Conservation (phyloP, 2,329 filamentous ascomycete species). For the Akanthomyces lecanii region DNA sequence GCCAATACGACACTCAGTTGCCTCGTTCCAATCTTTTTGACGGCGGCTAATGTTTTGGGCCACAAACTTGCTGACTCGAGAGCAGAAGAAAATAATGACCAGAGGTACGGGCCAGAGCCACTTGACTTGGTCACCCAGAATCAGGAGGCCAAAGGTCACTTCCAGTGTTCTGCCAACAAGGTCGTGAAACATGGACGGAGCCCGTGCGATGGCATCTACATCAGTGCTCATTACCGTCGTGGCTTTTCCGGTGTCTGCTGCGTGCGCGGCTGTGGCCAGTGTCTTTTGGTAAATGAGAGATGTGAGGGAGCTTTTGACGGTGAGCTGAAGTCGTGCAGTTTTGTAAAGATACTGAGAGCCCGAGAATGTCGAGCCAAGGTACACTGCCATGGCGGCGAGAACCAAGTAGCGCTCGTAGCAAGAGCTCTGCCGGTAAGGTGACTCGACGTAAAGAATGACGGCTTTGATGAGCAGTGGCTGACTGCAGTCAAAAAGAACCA, state of each 20-base stretch:
- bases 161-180: constrained; percentile 40
- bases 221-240: constrained; percentile 40
- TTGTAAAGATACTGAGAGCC: constrained; percentile 31
- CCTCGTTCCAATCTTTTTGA: constrained; percentile 37
- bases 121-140: constrained; percentile 37
- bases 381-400: constrained; percentile 30
- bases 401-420: constrained; percentile 29
- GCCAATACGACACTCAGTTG: constrained; percentile 38
- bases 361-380: constrained; percentile 24
- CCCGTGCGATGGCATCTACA: constrained; percentile 30
- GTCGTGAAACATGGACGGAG: constrained; percentile 38
- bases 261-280: constrained; percentile 23
- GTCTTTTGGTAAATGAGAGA: constrained; percentile 34
- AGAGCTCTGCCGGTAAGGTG: constrained; percentile 31
- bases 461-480: constrained; percentile 38
- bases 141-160: constrained; percentile 34
- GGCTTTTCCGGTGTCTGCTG: constrained; percentile 29
- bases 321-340: constrained; percentile 28
- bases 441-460: constrained; percentile 34
- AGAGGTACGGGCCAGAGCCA: constrained; percentile 41
- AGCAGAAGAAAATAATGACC: constrained; percentile 39
- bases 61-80: constrained; percentile 38
- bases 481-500: constrained; percentile 37
- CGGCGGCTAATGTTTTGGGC: constrained; percentile 32
- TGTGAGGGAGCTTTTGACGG: constrained; percentile 32